phyloP scores from a whole-genome alignment of 495 filamentous ascomycete species.

The Talaromyces borbonicus region DNA sequence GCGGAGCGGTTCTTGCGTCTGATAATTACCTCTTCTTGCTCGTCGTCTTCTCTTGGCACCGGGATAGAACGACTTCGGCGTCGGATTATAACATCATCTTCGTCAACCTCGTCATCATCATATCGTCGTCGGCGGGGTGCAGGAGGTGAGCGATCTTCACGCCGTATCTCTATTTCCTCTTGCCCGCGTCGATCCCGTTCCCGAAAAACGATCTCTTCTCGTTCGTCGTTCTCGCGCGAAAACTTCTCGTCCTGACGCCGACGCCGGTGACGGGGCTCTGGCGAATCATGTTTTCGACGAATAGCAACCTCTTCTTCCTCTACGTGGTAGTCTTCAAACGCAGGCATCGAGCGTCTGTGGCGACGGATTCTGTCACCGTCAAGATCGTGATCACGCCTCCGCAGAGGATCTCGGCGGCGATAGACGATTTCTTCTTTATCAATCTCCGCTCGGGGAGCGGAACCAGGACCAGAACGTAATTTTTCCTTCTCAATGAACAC shows the following conservation, averaged over 20 bases:
- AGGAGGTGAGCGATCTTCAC: conserved; percentile 6
- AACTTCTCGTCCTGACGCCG: not conserved
- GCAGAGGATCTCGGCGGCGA: not conserved
- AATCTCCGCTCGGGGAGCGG: not conserved
- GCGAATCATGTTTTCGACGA: conserved; percentile 14
- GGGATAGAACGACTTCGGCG: conserved; percentile 16
- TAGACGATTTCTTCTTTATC: not conserved
- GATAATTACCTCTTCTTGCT: conserved; percentile 14
- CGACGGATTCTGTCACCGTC: not conserved
- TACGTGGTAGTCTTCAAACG: not conserved
- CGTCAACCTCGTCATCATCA: conserved; percentile 1
- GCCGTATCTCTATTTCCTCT: conserved; percentile 6
- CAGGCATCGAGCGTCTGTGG: not conserved
- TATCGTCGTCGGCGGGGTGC: not conserved
- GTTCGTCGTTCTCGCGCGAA: conserved; percentile 9
- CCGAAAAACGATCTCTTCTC: conserved; percentile 17
- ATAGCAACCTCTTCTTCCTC: conserved; percentile 4
- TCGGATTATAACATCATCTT: conserved; percentile 7
- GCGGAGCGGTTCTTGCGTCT: conserved; percentile 15
- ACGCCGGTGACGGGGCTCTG: not conserved
- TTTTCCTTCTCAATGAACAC: not conserved
- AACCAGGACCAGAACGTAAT: not conserved
- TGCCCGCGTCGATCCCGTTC: conserved; percentile 5
- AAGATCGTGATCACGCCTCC: not conserved
- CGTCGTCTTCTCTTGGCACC: conserved; percentile 7